A percentile compares a stretch with the other conserved stretches of the same genome.
These are phyloP conservation scores for Collybiopsis confluens DNA, from an alignment of 768 basidiomycete genomes.

Conservation along the genomic window DNA sequence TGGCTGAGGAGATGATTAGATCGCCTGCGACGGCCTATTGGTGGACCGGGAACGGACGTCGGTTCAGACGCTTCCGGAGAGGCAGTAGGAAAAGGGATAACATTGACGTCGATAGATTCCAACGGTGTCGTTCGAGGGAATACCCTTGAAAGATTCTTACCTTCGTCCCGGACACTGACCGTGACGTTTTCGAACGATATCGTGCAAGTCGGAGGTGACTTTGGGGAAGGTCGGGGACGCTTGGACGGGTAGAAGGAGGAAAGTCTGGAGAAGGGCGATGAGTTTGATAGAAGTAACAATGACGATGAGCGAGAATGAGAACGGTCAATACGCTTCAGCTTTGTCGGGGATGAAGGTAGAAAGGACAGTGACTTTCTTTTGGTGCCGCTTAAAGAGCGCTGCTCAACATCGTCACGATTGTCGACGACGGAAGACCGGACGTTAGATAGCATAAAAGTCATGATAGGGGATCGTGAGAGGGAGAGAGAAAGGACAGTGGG, in stretches of 20 bases:
- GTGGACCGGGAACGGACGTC: not conserved
- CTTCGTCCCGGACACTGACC: conserved; percentile 2
- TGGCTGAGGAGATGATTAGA: conserved; percentile 7
- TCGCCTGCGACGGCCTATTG: conserved; percentile 3
- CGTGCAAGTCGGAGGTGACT: conserved; percentile 7
- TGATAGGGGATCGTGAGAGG: not conserved
- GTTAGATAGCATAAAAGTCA: conserved; percentile 4
- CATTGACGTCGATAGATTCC: conserved; percentile 1
- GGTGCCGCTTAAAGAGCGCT: not conserved
- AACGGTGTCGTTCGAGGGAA: not conserved
- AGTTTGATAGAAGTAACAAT: conserved; percentile 1
- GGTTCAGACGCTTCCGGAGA: not conserved
- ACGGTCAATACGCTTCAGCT: conserved; percentile 6
- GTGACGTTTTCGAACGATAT: conserved; percentile 8
- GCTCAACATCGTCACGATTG: not conserved
- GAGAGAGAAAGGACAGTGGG: not conserved
- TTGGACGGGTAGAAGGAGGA: not conserved
- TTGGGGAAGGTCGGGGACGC: not conserved
- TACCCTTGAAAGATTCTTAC: not conserved
- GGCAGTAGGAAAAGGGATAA: conserved; percentile 5
- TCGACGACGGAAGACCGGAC: not conserved
- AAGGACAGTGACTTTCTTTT: conserved; percentile 6
- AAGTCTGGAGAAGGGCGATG: not conserved
- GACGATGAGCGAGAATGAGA: conserved; percentile 1
- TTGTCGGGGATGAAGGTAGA: not conserved